These are phyloP conservation scores for Ruellia speciosa DNA, from an alignment of 305 asterid genomes.

Conservation along the genomic window DNA sequence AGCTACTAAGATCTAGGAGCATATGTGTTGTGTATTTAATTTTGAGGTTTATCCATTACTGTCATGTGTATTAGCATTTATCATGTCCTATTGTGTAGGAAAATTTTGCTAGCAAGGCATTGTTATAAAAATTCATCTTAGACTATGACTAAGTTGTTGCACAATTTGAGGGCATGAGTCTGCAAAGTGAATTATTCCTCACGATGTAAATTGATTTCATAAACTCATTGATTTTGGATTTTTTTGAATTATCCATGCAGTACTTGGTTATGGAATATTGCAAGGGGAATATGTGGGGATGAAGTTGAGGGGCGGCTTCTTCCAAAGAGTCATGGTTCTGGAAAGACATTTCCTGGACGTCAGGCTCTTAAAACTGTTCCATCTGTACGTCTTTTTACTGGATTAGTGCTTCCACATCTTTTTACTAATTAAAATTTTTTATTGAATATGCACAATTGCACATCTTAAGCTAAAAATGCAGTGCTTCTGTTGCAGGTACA, in stretches of 20 bases:
- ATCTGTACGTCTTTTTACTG: constrained; percentile 37
- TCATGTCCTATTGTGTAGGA: constrained; percentile 6
- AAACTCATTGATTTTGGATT: constrained; percentile 14
- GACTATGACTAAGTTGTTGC: constrained; percentile 8
- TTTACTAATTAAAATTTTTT: neutral
- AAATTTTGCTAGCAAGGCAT: constrained; percentile 4
- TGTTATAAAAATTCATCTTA: neutral
- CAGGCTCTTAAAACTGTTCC: constrained; percentile 65
- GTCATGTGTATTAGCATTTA: constrained; percentile 1
- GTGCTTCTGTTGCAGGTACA: constrained; percentile 48
- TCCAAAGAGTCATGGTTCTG: constrained; percentile 92
- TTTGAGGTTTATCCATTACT: no score
- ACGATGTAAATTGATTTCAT: constrained; percentile 11
- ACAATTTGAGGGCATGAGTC: constrained; percentile 3
- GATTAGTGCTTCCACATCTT: no score
- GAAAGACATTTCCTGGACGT: constrained; percentile 89
- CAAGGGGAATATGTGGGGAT: constrained; percentile 79
- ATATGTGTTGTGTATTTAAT: no score
- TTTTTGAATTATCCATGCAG: constrained; percentile 32
- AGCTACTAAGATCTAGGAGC: no score
- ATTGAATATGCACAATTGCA: neutral
- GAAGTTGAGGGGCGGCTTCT: constrained; percentile 93
- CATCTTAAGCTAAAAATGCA: constrained; percentile 2
- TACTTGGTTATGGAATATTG: constrained; percentile 87
- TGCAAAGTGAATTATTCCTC: constrained; percentile 6